Evolutionary conservation across 1,139 yeast genomes (phyloP).

Genomic region (Debaryomyces singareniensis): DNA sequence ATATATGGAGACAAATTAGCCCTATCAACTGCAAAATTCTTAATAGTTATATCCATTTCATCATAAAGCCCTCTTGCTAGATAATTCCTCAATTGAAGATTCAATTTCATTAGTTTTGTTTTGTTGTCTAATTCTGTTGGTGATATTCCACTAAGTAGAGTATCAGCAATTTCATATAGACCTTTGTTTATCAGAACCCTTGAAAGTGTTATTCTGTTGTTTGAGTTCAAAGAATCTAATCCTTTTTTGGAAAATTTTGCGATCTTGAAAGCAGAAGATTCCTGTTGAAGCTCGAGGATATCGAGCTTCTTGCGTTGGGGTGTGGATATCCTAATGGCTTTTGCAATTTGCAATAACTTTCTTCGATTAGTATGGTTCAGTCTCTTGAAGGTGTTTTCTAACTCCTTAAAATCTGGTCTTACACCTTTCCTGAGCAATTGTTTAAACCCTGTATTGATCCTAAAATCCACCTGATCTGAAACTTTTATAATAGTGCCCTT

Average conservation of each 20-base stretch:
- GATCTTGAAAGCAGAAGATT: constrained; percentile 6
- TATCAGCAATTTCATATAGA: constrained; percentile 18
- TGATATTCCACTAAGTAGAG: constrained; percentile 17
- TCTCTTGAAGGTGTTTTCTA: constrained; percentile 27
- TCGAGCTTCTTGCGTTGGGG: constrained; percentile 11
- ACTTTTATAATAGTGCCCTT: constrained; percentile 10
- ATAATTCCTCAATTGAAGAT: constrained; percentile 17
- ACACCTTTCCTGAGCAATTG: constrained; percentile 29
- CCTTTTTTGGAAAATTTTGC: constrained; percentile 1
- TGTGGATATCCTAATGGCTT: constrained; percentile 11
- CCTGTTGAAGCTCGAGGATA: constrained; percentile 11
- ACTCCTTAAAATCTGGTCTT: constrained; percentile 25
- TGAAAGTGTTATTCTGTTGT: constrained; percentile 25
- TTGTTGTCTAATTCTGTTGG: constrained; percentile 19
- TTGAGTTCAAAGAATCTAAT: constrained; percentile 14
- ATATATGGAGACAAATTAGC: constrained; percentile 30
- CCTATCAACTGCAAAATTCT: constrained; percentile 25
- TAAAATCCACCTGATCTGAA: constrained; percentile 23
- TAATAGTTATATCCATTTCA: constrained; percentile 15
- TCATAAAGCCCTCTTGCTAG: constrained; percentile 14
- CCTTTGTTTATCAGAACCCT: constrained; percentile 26
- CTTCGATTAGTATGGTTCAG: constrained; percentile 16
- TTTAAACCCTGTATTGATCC: constrained; percentile 29
- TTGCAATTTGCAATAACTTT: constrained; percentile 16
- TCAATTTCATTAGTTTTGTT: constrained; percentile 19